Conservation (phyloP, 1,284 basidiomycete genomes). For the Hortiboletus rubellus region DNA sequence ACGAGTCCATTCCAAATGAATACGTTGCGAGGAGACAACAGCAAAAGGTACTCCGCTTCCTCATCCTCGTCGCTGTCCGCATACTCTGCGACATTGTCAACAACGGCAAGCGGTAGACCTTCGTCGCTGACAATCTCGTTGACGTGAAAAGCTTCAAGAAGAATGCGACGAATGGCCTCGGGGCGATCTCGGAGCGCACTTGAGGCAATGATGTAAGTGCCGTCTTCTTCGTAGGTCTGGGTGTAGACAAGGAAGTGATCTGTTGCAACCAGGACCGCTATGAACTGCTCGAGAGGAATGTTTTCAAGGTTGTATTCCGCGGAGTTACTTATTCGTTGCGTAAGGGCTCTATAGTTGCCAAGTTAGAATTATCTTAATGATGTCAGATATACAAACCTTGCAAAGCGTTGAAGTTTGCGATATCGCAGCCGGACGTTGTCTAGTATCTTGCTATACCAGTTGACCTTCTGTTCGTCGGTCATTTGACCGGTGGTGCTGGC, state of each 20-base stretch:
- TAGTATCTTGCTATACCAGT: conserved; percentile 92
- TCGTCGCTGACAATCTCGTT: conserved; percentile 61
- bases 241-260: conserved; percentile 97
- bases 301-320: conserved; percentile 90
- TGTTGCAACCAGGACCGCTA: conserved; percentile 78
- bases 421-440: conserved; percentile 93
- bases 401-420: conserved; percentile 92
- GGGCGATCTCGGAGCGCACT: conserved; percentile 82
- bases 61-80: conserved; percentile 54
- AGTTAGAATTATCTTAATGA: conserved; percentile 10
- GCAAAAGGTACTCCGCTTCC: conserved; percentile 72
- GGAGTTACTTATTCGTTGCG: conserved; percentile 91
- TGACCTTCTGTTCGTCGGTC: conserved; percentile 79
- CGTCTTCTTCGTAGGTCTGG: conserved; percentile 84
- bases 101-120: conserved; percentile 43
- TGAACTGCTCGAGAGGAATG: conserved; percentile 79
- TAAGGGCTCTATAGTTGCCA: conserved; percentile 58
- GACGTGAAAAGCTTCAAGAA: conserved; percentile 83
- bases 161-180: conserved; percentile 77
- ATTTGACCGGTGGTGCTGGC: conserved; percentile 44
- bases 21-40: conserved; percentile 83
- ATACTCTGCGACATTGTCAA: conserved; percentile 49
- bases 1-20: conserved; percentile 97
- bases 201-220: conserved; percentile 92
- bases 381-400: conserved; percentile 55